Conservation (phyloP, 768 basidiomycete species). For the Hygrophorus pudorinus region DNA sequence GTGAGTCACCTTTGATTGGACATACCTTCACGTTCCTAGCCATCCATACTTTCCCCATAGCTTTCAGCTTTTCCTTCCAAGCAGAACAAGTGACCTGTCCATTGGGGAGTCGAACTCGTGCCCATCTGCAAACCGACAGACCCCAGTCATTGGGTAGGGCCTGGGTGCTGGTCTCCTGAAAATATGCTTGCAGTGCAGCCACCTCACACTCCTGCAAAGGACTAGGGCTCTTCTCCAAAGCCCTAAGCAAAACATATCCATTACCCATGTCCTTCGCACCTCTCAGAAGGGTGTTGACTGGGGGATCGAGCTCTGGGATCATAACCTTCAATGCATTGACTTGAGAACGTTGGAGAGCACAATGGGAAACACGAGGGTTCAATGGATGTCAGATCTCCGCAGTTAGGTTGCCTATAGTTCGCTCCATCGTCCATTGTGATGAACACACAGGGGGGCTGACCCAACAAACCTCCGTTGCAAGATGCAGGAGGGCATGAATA, state of each 20-base stretch:
- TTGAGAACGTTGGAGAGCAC: constrained; percentile 6
- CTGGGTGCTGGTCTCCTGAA: background rate
- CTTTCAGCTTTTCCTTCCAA: constrained; percentile 12
- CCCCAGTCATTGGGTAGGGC: background rate
- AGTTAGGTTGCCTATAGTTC: constrained; percentile 5
- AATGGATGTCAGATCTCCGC: constrained; percentile 5
- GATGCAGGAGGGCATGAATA: constrained; percentile 6
- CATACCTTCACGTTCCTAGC: constrained; percentile 5
- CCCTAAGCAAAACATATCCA: background rate
- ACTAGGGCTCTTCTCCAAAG: background rate
- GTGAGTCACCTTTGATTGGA: background rate
- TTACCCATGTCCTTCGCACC: background rate
- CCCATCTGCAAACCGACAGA: constrained; percentile 11
- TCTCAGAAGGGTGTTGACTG: background rate
- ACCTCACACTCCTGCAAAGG: background rate
- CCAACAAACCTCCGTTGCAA: constrained; percentile 1
- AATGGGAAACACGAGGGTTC: constrained; percentile 4
- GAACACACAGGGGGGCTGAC: background rate
- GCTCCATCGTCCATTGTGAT: constrained; percentile 5
- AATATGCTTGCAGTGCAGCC: background rate
- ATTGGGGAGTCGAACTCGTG: constrained; percentile 14
- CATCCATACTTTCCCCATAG: background rate
- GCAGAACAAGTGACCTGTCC: constrained; percentile 14
- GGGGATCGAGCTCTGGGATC: constrained; percentile 5
- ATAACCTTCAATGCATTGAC: no score